These are phyloP conservation scores for Arthrinium phaeospermum DNA, from an alignment of 2,329 filamentous ascomycete genomes.

Conservation along the genomic window DNA sequence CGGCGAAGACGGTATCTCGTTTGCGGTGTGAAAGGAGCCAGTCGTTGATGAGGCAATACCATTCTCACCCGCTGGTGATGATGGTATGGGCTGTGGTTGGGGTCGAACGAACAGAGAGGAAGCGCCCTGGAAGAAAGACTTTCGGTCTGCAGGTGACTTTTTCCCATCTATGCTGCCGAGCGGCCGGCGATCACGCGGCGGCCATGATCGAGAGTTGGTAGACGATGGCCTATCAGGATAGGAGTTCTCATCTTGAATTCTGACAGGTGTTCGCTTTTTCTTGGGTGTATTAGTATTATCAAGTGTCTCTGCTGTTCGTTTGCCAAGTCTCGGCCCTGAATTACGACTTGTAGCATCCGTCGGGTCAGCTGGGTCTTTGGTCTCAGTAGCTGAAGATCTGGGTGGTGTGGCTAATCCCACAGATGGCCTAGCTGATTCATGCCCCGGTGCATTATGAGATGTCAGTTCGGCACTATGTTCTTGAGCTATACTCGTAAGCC, in stretches of 20 bases:
- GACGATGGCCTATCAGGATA: background rate
- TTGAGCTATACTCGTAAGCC: no score
- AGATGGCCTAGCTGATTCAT: background rate
- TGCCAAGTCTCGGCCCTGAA: background rate
- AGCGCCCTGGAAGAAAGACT: background rate
- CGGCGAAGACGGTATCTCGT: constrained; percentile 26
- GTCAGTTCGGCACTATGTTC: fast-evolving
- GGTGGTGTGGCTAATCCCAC: background rate
- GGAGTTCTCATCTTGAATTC: background rate
- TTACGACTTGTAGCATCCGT: background rate
- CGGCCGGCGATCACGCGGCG: background rate
- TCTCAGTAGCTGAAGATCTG: background rate
- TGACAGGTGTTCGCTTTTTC: background rate
- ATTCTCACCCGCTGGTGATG: background rate
- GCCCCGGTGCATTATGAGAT: background rate
- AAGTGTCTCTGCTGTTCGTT: background rate
- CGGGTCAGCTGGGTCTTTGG: background rate
- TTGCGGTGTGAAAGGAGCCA: constrained; percentile 21
- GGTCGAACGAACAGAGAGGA: background rate
- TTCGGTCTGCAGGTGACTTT: background rate
- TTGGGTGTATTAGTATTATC: background rate
- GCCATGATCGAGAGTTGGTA: background rate
- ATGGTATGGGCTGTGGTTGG: background rate
- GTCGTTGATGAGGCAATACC: background rate
- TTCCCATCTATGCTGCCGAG: background rate